Percentiles rank a stretch among this genome's conserved stretches.
phyloP scores from a whole-genome alignment of 495 filamentous ascomycete genomes.

The Viridothelium virens region DNA sequence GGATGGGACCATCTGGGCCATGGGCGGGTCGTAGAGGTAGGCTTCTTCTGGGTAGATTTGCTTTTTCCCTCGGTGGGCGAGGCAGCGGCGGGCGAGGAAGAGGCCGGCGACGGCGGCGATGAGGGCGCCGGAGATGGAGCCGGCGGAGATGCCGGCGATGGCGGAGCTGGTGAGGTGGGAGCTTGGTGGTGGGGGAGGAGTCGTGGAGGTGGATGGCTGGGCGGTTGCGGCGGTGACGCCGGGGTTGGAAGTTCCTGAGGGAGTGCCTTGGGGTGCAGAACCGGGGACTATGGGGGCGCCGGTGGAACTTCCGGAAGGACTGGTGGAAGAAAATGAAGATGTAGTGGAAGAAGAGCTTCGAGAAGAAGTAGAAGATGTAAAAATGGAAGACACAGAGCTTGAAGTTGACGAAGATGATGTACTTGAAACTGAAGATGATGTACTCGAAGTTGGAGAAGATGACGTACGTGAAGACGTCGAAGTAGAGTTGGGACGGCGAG shows the following conservation, averaged over 20 bases:
- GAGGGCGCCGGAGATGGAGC: slow-evolving; percentile 7
- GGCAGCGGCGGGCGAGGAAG: slow-evolving; percentile 6
- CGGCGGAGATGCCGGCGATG: slow-evolving; percentile 8
- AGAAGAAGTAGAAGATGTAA: background rate
- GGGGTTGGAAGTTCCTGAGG: background rate
- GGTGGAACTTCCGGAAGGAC: background rate
- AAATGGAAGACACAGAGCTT: background rate
- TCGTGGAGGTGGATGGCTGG: background rate
- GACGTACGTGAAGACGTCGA: background rate
- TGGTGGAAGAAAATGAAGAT: background rate
- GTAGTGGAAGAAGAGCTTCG: background rate
- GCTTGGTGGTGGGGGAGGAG: background rate
- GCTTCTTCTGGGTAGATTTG: slow-evolving; percentile 14
- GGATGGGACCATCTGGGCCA: background rate
- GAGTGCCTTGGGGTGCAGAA: background rate
- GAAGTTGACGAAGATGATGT: slow-evolving; percentile 3
- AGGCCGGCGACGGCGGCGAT: slow-evolving; percentile 3
- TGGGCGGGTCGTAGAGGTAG: slow-evolving; percentile 14
- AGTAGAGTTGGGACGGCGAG: background rate
- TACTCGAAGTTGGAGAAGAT: background rate
- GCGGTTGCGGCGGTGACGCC: background rate
- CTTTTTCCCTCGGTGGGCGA: too few species aligned
- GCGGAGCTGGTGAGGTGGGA: background rate
- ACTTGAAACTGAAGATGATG: background rate
- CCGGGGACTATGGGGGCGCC: background rate